Evolutionary conservation across 352 stramenopile species (phyloP), one percentile per base, ranked within the genome.

Genomic region (Phytophthora pluvialis): DNA sequence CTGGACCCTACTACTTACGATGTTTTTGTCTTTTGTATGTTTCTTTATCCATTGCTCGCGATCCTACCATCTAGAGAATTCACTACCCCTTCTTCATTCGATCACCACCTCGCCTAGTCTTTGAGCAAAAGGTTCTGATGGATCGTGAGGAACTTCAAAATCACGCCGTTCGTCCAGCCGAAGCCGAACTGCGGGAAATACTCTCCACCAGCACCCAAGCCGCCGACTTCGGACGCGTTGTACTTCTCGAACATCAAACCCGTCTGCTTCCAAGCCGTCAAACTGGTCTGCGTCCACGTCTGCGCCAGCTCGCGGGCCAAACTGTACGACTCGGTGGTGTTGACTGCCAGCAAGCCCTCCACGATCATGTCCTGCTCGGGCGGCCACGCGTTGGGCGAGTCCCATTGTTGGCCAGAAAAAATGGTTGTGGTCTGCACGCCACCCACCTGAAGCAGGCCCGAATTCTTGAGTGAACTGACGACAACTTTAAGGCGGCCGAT

Each of bases 201-300:
- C 71, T 97, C 90, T 47, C 90, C 90, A 10, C 90, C 90, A 60
- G 81, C 75, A 32, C 88, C 86, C 5, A 91, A 69, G 0, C 77
- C 78, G 29, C 88, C 88, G 4, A 89, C 51, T 33, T 87, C 76
- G 7, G 73, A 78, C 21, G 86, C 80, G 59, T 96, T 91, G 69
- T 95, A 96, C 77, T 97, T 97, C 60, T 97, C 90, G 61, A 91
- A 95, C 88, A 97, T 96, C 51, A 90, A 67, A 11, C 85, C 82
- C 25, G 81, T 92, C 44, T 88, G 66, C 33, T 77, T 74, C 74
- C 73, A 97, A 36, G 80, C 89, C 7, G 55, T 64, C 18, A 93
- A 60, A 57, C 80, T 83, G n/a, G 87, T 71, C 8, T 76, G 49
- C 25, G 88, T 78, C 86, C 87, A 97, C 16, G 54, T 82, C 75